Evolutionary conservation across 495 filamentous ascomycete species (phyloP), one percentile per base, ranked within the genome.

Genomic region (Lindgomyces ingoldianus): DNA sequence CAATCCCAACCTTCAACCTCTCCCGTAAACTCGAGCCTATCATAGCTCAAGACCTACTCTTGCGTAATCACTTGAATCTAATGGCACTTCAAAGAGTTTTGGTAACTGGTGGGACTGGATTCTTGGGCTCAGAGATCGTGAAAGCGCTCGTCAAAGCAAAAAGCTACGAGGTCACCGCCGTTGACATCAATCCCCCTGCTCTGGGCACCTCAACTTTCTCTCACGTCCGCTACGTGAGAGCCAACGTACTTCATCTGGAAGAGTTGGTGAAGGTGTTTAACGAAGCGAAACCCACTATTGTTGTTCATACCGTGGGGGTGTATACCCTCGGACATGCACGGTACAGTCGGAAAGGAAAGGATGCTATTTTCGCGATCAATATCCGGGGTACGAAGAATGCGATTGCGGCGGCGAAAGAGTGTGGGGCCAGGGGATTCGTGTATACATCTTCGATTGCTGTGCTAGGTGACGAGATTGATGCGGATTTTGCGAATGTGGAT

Each of bases 381-480:
- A 72, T 79, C 46, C 66, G 71, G 51, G 81, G 81, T 14, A 80
- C 81, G 18, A 70, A 61, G 25, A 76, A 81, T 69, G 59, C 80
- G 11, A 68, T 81, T 12, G 56, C 71, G 8, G 75, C 74, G 19
- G 66, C 75, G 0, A 62, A 69, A 53, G 65, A 68, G 8, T 48
- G 65, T 18, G 70, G 71, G 2, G 79, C 78, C 12, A 66, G 68
- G 47, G 76, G 70, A 2, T 74, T 83, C 39, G 70, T 82, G 57
- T 77, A 75, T 66, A 83, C 80, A 29, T 82, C 81, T 60, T 81
- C 73, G 62, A 85, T 81, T 63, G 82, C 81, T 22, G 79, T 81
- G 42, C 74, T 84, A 50, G 80, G 77, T 14, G 85, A 88, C 72
- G 79, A 86, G 64, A 69, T 84, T 70, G 72, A 72, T 16, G 69